Percentiles rank a stretch among this genome's conserved stretches.
These are phyloP conservation scores for Akebia trifoliata DNA, from an alignment of 164 flowering plant genomes.

Conservation along the genomic window DNA sequence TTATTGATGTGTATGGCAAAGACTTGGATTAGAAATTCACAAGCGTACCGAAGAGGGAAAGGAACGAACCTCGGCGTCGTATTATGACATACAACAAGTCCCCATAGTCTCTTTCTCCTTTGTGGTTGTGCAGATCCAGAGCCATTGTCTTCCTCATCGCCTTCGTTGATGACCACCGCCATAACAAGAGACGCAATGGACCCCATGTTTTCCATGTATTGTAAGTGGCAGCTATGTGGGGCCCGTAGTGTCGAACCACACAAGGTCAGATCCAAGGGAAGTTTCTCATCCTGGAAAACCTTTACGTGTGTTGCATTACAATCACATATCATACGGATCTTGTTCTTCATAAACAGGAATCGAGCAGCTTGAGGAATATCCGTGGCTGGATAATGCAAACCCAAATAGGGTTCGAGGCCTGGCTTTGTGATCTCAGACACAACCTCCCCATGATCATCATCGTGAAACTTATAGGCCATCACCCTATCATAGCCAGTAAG, in stretches of 20 bases:
- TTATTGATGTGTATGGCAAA: conserved; percentile 90
- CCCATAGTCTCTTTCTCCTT: conserved; percentile 91
- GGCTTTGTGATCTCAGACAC: conserved; percentile 66
- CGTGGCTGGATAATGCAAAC: conserved; percentile 88
- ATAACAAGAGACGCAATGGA: conserved; percentile 89
- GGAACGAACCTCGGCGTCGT: conserved; percentile 93
- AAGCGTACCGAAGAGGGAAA: conserved; percentile 91
- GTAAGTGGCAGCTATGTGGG: conserved; percentile 84
- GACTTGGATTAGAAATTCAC: conserved; percentile 94
- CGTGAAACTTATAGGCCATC: conserved; percentile 87
- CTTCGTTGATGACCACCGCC: conserved; percentile 84
- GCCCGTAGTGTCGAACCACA: conserved; percentile 92
- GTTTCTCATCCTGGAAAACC: conserved; percentile 80
- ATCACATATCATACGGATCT: conserved; percentile 83
- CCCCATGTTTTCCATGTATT: conserved; percentile 87
- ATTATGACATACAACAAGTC: conserved; percentile 89
- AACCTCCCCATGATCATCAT: conserved; percentile 91
- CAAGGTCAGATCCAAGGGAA: conserved; percentile 65
- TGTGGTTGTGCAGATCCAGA: conserved; percentile 37
- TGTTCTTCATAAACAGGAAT: conserved; percentile 81
- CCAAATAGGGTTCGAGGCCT: conserved; percentile 75
- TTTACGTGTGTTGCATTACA: conserved; percentile 66
- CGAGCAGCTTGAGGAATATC: conserved; percentile 91
- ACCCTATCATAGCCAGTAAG: conserved; percentile 91
- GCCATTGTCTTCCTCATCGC: conserved; percentile 47